These are phyloP conservation scores for Boletus pseudopeckii DNA, from an alignment of 768 basidiomycete species.

Conservation along the genomic window DNA sequence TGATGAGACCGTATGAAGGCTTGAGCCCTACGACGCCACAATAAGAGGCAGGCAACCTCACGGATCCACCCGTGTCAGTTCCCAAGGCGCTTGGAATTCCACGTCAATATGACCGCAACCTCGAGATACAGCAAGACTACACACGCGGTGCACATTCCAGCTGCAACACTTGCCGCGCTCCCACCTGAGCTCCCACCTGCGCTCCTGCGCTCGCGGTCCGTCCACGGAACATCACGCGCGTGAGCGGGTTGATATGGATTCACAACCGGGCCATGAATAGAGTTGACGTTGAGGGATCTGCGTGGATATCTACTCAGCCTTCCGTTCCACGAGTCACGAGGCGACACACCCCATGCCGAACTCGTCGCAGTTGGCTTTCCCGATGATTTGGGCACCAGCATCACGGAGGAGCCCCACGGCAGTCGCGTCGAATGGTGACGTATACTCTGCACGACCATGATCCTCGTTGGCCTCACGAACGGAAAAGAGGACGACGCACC, in stretches of 20 bases:
- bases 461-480: background rate
- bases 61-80: conserved; percentile 95
- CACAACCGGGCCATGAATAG: conserved; percentile 69
- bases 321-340: background rate
- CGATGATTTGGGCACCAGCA: conserved; percentile 67
- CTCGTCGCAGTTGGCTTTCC: conserved; percentile 95
- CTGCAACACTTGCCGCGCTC: conserved; percentile 89
- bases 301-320: background rate
- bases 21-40: conserved; percentile 92
- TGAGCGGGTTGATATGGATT: conserved; percentile 58
- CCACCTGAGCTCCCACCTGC: conserved; percentile 96
- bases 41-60: conserved; percentile 89
- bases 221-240: conserved; percentile 18
- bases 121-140: conserved; percentile 28
- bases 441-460: conserved; percentile 50
- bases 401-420: conserved; percentile 61
- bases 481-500: conserved; percentile 37
- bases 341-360: conserved; percentile 91
- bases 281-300: conserved; percentile 77
- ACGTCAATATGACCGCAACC: background rate
- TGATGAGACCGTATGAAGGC: conserved; percentile 90
- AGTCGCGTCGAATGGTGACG: conserved; percentile 83
- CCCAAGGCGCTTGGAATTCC: conserved; percentile 65
- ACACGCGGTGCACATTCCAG: conserved; percentile 80
- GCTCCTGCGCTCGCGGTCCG: conserved; percentile 45